Evolutionary conservation across 2,329 filamentous ascomycete species (phyloP), one percentile per base, ranked within the genome.

Genomic region (Aspergillus ruber): DNA sequence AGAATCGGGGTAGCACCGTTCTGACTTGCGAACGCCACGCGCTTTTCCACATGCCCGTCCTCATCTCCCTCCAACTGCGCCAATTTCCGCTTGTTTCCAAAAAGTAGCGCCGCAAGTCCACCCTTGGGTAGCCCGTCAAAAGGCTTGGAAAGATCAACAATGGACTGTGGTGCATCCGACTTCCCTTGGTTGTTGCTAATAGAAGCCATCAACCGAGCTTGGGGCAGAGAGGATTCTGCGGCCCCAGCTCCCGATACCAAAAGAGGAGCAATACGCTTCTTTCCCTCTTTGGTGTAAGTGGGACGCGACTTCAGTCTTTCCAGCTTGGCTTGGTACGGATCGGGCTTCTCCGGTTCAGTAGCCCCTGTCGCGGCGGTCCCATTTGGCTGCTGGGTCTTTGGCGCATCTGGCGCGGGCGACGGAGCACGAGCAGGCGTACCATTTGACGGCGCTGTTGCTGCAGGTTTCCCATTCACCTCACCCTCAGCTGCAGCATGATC

Each of bases 241-340:
- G 85, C 87, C 2, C 88, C 89, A 7, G 90, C 91, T 0, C 89
- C 90, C 0, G 91, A 95, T 6, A 98, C 88, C 10, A 98, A 77
- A 54, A 98, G 76, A 1, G 93, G 93, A 3, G 90, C 88, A 47
- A 98, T 91, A 46, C 93, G 82, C 72, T 98, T 98, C 72, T 93
- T 97, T 25, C 93, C 93, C 56, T 98, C 91, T 65, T 96, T 97
- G 0, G 89, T 95, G 50, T 96, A 85, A 0, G 91, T 96, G 3
- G 97, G 90, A 45, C 93, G 81, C 52, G 91, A 88, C 69, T 97
- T 97, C 54, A 97, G 71, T 52, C 80, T 79, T 56, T 86, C 82
- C 3, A 86, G 66, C 56, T 82, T 81, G 13, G 74, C 76, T 49
- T 74, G 72, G 54, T 79, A 80, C 9, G 77, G 75, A 56, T 85